A percentile compares a stretch with the other conserved stretches of the same genome.
These are phyloP conservation scores for Aspergillus unguis DNA, from an alignment of 2,329 filamentous ascomycete genomes.

Conservation along the genomic window DNA sequence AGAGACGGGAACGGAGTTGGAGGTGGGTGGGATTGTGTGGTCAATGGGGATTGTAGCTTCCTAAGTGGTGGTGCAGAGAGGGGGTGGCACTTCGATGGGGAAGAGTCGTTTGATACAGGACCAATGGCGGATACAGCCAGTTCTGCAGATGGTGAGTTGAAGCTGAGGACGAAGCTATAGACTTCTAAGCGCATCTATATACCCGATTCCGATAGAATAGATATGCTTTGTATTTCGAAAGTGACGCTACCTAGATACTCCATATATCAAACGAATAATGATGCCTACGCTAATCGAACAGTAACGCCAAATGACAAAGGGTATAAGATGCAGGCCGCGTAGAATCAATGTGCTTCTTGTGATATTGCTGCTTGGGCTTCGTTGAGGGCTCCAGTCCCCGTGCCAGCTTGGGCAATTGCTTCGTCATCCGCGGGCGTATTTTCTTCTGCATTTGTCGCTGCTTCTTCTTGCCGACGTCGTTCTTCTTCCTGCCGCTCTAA, in stretches of 20 bases:
- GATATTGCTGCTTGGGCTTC: constrained; percentile 14
- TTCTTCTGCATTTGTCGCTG: constrained; percentile 5
- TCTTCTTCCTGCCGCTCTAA: constrained; percentile 26
- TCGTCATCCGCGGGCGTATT: constrained; percentile 2
- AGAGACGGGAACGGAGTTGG: constrained; percentile 59
- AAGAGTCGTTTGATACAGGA: constrained; percentile 45
- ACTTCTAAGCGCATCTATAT: background rate
- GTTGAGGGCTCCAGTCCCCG: constrained; percentile 2
- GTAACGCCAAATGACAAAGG: background rate
- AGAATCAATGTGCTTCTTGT: constrained; percentile 7
- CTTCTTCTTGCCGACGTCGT: constrained; percentile 21
- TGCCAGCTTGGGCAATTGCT: background rate
- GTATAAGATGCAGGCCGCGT: background rate
- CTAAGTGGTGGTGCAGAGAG: constrained; percentile 76
- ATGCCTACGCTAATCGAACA: constrained; percentile 9
- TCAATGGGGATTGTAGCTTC: constrained; percentile 83
- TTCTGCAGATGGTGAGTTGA: constrained; percentile 4
- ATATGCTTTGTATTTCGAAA: constrained; percentile 1
- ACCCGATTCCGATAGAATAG: constrained; percentile 4
- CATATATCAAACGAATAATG: constrained; percentile 6
- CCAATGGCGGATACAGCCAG: constrained; percentile 23
- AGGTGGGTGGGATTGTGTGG: constrained; percentile 75
- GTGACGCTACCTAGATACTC: constrained; percentile 4
- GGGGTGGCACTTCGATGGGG: constrained; percentile 63
- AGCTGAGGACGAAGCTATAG: constrained; percentile 23